These are phyloP conservation scores for Brassica napus DNA, from an alignment of 345 rosid genomes.

Conservation along the genomic window DNA sequence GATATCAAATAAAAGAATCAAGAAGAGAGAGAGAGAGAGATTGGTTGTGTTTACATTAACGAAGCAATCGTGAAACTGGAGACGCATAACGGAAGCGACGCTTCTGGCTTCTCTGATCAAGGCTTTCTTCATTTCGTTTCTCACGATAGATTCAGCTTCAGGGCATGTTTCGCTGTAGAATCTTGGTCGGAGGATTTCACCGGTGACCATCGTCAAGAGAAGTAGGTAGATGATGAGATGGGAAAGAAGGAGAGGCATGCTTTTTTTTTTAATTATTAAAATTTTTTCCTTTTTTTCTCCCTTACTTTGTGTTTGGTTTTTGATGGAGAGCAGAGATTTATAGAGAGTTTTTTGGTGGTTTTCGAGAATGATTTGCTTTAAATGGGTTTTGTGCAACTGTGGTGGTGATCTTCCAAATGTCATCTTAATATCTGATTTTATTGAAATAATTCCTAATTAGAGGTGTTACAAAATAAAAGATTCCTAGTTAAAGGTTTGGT, in stretches of 20 bases:
- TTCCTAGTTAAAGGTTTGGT: slow-evolving; percentile 6
- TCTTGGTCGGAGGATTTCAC: slow-evolving; percentile 53
- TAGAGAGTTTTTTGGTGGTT: slow-evolving; percentile 26
- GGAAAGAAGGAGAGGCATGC: slow-evolving; percentile 15
- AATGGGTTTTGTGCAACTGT: slow-evolving; percentile 21
- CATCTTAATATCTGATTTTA: background rate
- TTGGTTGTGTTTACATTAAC: slow-evolving; percentile 58
- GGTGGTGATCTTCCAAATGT: slow-evolving; percentile 26
- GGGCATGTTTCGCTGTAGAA: slow-evolving; percentile 77
- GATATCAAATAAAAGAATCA: background rate
- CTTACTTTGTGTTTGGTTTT: background rate
- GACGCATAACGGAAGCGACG: slow-evolving; percentile 90
- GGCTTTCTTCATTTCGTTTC: slow-evolving; percentile 59
- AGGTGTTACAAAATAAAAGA: background rate
- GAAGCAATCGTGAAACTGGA: slow-evolving; percentile 95
- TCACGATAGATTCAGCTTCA: slow-evolving; percentile 66
- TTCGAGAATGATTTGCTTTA: slow-evolving; percentile 22
- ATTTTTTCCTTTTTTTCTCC: background rate
- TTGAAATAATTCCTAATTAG: background rate
- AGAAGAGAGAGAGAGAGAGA: slow-evolving; percentile 15
- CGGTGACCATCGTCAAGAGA: slow-evolving; percentile 23
- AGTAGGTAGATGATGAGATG: slow-evolving; percentile 36
- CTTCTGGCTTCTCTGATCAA: slow-evolving; percentile 73
- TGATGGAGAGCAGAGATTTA: slow-evolving; percentile 7
- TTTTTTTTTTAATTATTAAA: background rate